A percentile compares a stretch with the other conserved stretches of the same genome.
Conservation (phyloP, 2,329 filamentous ascomycete genomes). For the Penicillium sp. region DNA sequence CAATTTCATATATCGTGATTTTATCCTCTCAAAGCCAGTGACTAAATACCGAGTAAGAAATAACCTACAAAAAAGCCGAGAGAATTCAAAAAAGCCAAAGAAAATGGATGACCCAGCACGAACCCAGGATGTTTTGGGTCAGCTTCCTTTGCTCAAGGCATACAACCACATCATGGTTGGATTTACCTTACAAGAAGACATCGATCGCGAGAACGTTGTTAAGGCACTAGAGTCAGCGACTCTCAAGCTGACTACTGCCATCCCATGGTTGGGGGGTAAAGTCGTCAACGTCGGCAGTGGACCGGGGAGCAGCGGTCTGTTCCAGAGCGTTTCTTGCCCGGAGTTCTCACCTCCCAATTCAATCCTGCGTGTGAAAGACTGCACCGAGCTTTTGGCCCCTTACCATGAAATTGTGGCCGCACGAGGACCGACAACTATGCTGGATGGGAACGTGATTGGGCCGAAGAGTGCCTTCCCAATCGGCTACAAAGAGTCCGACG, state of each 20-base stretch:
- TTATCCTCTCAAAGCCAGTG: no score
- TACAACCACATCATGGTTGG: conserved; percentile 18
- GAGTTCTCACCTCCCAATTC: conserved; percentile 8
- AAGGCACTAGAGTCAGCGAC: conserved; percentile 14
- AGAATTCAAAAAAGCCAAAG: background rate
- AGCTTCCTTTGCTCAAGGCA: conserved; percentile 17
- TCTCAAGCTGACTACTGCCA: conserved; percentile 11
- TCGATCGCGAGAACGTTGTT: background rate
- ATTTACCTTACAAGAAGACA: conserved; percentile 2
- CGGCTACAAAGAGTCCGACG: conserved; percentile 1
- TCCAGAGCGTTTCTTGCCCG: background rate
- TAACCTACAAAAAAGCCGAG: no score
- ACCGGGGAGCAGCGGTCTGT: background rate
- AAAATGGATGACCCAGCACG: conserved; percentile 1
- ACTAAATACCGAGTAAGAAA: no score
- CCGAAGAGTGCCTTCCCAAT: background rate
- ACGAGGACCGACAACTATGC: conserved; percentile 1
- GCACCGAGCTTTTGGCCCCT: background rate
- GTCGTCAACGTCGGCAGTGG: conserved; percentile 17
- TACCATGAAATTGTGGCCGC: conserved; percentile 1
- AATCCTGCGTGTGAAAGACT: conserved; percentile 11
- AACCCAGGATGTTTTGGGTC: conserved; percentile 16
- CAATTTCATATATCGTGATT: no score
- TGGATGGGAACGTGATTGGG: background rate
- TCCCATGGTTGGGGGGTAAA: conserved; percentile 23